phyloP scores from a whole-genome alignment of 2,329 filamentous ascomycete genomes.

The Acarospora socialis region DNA sequence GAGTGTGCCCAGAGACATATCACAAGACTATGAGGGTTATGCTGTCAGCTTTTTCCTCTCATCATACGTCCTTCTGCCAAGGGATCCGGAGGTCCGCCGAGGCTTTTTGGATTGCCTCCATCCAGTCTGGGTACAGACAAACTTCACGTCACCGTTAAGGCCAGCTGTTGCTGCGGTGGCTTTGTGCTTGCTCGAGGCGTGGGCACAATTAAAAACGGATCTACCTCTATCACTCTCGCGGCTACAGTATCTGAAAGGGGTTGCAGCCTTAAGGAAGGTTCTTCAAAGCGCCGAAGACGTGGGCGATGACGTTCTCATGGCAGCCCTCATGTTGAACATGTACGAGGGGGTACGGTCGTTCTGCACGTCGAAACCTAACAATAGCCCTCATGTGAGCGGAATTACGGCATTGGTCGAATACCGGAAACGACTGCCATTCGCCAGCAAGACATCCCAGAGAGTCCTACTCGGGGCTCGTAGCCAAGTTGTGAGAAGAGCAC shows the following conservation, averaged over 20 bases:
- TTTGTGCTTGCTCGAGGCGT: constrained; percentile 8
- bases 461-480: constrained; percentile 3
- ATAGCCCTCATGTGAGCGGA: constrained; percentile 3
- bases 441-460: constrained; percentile 6
- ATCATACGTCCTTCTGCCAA: constrained; percentile 21
- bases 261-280: constrained; percentile 4
- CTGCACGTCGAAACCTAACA: constrained; percentile 3
- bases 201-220: constrained; percentile 7
- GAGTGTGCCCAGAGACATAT: constrained; percentile 2
- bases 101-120: constrained; percentile 25
- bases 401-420: constrained; percentile 6
- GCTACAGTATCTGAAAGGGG: constrained; percentile 5
- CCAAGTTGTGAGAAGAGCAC: constrained; percentile 3
- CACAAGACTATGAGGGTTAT: constrained; percentile 9
- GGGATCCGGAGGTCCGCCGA: constrained; percentile 16
- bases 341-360: constrained; percentile 8
- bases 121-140: constrained; percentile 7
- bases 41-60: constrained; percentile 22
- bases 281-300: constrained; percentile 7
- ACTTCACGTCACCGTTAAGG: constrained; percentile 6
- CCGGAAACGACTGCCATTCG: neutral
- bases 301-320: constrained; percentile 8
- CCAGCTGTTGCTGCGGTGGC: constrained; percentile 8
- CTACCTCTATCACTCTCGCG: constrained; percentile 5
- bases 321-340: constrained; percentile 9